Base-by-base conservation (phyloP, 164 flowering plant genomes). In the Liriodendron chinense region DNA sequence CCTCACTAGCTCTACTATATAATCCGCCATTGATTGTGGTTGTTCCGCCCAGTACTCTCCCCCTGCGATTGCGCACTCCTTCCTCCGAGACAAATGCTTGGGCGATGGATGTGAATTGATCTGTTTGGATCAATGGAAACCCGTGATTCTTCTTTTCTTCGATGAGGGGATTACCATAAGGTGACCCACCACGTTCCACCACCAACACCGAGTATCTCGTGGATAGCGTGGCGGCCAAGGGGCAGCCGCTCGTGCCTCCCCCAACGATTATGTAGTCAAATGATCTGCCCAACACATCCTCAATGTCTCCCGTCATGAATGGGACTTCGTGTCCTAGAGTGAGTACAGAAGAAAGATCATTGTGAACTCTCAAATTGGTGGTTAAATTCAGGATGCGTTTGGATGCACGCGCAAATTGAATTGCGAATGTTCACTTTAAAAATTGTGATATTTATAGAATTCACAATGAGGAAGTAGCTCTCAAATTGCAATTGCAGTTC, bases 171-270 rank as follows among this genome's bases (percentile, higher is more conserved):
- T 75, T 68, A 4, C 74, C 76, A 24, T 57, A 80, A 20, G 81
- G 78, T 12, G 77, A 76, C 3, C 81, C 81, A 16, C 83, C 83
- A 0, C 83, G 76, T 49, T 81, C 83, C 43, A 81, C 72, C 20
- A 81, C 26, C 22, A 81, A 77, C 57, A 76, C 85, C 1, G 83
- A 75, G 80, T 81, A 83, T 14, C 72, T 86, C 71, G 80, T 76
- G 0, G 86, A 83, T 26, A 86, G 80, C 22, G 85, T 86, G 4
- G 89, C 86, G 1, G 86, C 89, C 21, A 86, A 73, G 18, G 89
- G 81, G 70, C 89, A 86, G 49, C 87, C 89, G 7, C 82, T 57
- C n/a, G 89, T 76, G 16, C 89, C 89, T 59, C 89, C 89, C 20
- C 89, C 89, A 2, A 86, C 83, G 3, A 86, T 76, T 5, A 86